Conservation (phyloP, 768 basidiomycete genomes). For the Tephrocybe sp. region DNA sequence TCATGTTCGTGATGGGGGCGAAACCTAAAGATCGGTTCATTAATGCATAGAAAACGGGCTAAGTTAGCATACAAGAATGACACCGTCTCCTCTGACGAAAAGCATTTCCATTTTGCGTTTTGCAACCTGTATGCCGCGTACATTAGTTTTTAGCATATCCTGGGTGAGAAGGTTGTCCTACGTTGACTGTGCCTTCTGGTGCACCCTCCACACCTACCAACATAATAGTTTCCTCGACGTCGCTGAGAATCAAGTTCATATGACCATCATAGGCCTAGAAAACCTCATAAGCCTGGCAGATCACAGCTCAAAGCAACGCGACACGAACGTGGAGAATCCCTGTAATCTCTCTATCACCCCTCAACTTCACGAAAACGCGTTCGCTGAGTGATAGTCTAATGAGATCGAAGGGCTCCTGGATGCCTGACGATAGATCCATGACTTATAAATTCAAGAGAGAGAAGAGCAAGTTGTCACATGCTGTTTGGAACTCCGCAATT, state of each 20-base stretch:
- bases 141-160: neutral
- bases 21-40: conserved; percentile 50
- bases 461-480: conserved; percentile 19
- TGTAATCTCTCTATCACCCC: conserved; percentile 89
- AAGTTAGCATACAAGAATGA: conserved; percentile 74
- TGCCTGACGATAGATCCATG: conserved; percentile 76
- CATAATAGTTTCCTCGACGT: conserved; percentile 97
- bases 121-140: conserved; percentile 55
- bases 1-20: conserved; percentile 75
- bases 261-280: conserved; percentile 98
- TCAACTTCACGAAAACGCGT: conserved; percentile 95
- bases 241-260: conserved; percentile 97
- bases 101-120: conserved; percentile 97
- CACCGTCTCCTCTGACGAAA: conserved; percentile 96
- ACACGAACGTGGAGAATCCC: conserved; percentile 86
- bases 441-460: conserved; percentile 8
- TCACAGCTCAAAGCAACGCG: conserved; percentile 9
- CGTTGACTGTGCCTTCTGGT: conserved; percentile 63
- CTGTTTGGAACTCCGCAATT: conserved; percentile 28
- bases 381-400: conserved; percentile 95
- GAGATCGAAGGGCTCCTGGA: conserved; percentile 96
- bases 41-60: conserved; percentile 5
- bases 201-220: conserved; percentile 86
- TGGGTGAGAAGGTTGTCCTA: conserved; percentile 25
- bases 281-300: conserved; percentile 10